Conservation (phyloP, 768 basidiomycete species). For the Leccinum olivaceopallidum region DNA sequence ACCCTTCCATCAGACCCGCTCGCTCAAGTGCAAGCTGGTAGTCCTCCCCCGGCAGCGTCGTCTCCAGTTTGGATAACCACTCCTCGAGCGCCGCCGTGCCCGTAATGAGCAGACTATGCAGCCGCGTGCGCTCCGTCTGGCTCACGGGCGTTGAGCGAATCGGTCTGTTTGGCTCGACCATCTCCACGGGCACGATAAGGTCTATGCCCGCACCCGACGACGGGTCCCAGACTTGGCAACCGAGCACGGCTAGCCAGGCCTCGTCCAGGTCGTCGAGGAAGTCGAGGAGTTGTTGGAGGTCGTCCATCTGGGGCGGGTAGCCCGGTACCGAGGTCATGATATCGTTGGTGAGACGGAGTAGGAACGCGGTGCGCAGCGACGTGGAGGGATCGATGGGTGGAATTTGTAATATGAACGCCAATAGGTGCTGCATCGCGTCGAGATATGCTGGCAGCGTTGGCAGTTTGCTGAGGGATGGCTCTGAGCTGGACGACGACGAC, state of each 20-base stretch:
- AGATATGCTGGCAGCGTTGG: conserved; percentile 60
- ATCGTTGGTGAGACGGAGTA: conserved; percentile 75
- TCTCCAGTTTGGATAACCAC: conserved; percentile 50
- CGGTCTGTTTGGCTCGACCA: conserved; percentile 25
- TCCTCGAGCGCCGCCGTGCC: conserved; percentile 66
- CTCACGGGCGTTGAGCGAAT: conserved; percentile 50
- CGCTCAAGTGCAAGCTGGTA: conserved; percentile 42
- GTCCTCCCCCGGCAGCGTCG: conserved; percentile 20
- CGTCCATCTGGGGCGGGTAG: conserved; percentile 48
- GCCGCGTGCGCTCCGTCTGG: conserved; percentile 72
- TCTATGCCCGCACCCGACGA: conserved; percentile 40
- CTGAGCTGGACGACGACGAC: conserved; percentile 14
- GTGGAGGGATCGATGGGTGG: conserved; percentile 74
- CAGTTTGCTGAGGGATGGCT: conserved; percentile 46
- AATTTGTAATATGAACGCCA: conserved; percentile 68
- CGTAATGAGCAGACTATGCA: conserved; percentile 63
- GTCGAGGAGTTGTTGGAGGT: conserved; percentile 56
- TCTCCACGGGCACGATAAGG: conserved; percentile 41
- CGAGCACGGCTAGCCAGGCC: conserved; percentile 69
- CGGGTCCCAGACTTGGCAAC: conserved; percentile 67
- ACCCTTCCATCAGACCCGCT: conserved; percentile 58
- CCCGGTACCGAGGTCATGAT: conserved; percentile 59
- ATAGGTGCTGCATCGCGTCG: conserved; percentile 51
- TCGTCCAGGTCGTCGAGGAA: conserved; percentile 75
- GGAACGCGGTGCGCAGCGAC: conserved; percentile 59